Percentiles rank a stretch among this genome's conserved stretches.
Conservation (phyloP, 2,329 filamentous ascomycete species). For the Helotiales sp. region DNA sequence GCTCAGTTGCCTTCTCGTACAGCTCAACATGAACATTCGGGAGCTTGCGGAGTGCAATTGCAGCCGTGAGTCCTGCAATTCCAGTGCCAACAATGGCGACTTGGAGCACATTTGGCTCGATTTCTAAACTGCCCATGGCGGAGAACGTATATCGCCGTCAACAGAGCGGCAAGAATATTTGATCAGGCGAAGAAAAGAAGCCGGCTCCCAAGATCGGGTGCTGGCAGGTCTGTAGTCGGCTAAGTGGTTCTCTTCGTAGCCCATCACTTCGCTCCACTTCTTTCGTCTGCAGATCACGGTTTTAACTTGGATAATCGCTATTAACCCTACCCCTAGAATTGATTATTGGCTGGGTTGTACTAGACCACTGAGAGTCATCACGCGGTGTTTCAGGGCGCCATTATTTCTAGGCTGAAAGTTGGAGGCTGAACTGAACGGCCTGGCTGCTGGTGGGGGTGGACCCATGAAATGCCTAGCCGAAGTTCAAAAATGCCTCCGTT, state of each 20-base stretch:
- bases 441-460: too few relatives aligned
- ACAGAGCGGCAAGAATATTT: background rate
- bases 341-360: background rate
- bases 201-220: background rate
- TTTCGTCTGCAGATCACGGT: constrained; percentile 1
- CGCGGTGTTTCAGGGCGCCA: background rate
- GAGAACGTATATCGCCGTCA: background rate
- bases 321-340: background rate
- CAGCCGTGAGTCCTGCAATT: constrained; percentile 47
- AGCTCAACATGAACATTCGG: constrained; percentile 43
- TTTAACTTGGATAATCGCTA: background rate
- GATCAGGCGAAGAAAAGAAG: background rate
- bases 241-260: constrained; percentile 15
- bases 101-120: constrained; percentile 11
- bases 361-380: background rate
- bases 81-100: constrained; percentile 46
- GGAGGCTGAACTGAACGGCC: background rate
- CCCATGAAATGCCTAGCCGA: too few relatives aligned
- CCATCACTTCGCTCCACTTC: background rate
- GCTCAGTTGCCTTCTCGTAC: constrained; percentile 44
- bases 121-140: constrained; percentile 20
- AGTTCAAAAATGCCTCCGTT: too few relatives aligned
- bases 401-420: background rate
- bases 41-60: constrained; percentile 43
- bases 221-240: background rate